Evolutionary conservation across 148 eudicot species (phyloP).

Genomic region (Diospyros kaki): DNA sequence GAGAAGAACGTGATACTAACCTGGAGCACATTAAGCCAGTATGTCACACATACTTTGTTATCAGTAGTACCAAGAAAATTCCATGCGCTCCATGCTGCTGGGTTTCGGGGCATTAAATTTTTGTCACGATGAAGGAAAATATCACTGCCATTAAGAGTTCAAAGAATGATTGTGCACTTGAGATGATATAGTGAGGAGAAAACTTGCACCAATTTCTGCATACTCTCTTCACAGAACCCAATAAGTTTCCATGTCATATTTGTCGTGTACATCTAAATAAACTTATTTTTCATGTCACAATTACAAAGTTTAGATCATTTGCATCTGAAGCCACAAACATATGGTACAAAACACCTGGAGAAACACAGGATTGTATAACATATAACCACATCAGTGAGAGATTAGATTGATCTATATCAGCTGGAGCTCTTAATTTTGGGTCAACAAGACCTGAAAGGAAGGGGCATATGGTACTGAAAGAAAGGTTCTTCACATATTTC

Average conservation of each 20-base stretch:
- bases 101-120: conserved; percentile 75
- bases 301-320: not conserved
- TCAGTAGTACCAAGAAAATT: conserved; percentile 75
- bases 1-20: conserved; percentile 24
- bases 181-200: not conserved
- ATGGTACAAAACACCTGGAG: not conserved
- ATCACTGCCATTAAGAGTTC: conserved; percentile 59
- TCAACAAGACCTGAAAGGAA: too few species aligned
- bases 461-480: too few species aligned
- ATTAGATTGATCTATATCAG: not conserved
- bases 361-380: not conserved
- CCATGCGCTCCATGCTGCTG: conserved; percentile 98
- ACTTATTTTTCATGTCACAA: not conserved
- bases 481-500: too few species aligned
- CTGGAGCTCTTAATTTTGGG: not conserved
- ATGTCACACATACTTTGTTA: conserved; percentile 73
- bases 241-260: not conserved
- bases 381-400: not conserved
- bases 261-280: not conserved
- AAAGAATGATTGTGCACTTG: conserved; percentile 20
- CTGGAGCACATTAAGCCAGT: conserved; percentile 98
- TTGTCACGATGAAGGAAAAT: conserved; percentile 81
- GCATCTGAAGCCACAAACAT: not conserved
- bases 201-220: not conserved
- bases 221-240: not conserved